Conservation (phyloP, 1,139 yeast species). For the Candida tetrigidarum region DNA sequence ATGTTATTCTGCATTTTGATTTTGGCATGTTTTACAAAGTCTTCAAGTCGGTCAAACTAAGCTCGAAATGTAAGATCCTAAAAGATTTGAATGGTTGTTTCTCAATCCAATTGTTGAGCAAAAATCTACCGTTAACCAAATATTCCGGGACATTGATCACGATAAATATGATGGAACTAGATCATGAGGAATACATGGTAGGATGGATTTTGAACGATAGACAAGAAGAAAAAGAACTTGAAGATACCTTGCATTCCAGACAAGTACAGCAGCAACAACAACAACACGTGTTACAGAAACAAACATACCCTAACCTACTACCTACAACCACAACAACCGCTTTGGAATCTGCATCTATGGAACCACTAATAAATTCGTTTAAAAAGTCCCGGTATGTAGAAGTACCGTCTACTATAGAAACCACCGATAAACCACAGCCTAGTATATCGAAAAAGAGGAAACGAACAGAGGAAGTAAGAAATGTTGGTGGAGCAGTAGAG, state of each 20-base stretch:
- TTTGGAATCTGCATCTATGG: no score
- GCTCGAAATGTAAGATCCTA: slow-evolving; percentile 62
- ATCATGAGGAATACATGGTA: slow-evolving; percentile 19
- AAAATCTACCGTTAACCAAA: slow-evolving; percentile 29
- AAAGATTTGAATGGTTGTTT: slow-evolving; percentile 61
- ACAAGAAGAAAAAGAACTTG: slow-evolving; percentile 9
- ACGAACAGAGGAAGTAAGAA: slow-evolving; percentile 21
- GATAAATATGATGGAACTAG: slow-evolving; percentile 57
- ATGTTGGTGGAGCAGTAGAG: slow-evolving; percentile 45
- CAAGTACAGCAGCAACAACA: neutral
- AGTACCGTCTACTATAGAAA: slow-evolving; percentile 4
- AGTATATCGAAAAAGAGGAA: slow-evolving; percentile 5
- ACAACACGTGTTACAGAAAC: neutral
- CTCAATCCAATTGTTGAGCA: slow-evolving; percentile 48
- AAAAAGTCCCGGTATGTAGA: slow-evolving; percentile 8
- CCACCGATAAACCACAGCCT: neutral
- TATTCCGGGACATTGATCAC: slow-evolving; percentile 68
- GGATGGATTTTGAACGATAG: slow-evolving; percentile 17
- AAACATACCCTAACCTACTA: neutral
- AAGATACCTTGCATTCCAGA: neutral
- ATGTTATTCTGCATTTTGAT: slow-evolving; percentile 47
- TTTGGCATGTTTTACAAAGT: slow-evolving; percentile 58
- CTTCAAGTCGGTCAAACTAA: slow-evolving; percentile 55
- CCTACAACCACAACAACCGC: no score
- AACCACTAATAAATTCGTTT: slow-evolving; percentile 15